Percentiles rank a stretch among this genome's conserved stretches.
phyloP scores from a whole-genome alignment of 345 rosid genomes.

The Eucalyptus curtisii region DNA sequence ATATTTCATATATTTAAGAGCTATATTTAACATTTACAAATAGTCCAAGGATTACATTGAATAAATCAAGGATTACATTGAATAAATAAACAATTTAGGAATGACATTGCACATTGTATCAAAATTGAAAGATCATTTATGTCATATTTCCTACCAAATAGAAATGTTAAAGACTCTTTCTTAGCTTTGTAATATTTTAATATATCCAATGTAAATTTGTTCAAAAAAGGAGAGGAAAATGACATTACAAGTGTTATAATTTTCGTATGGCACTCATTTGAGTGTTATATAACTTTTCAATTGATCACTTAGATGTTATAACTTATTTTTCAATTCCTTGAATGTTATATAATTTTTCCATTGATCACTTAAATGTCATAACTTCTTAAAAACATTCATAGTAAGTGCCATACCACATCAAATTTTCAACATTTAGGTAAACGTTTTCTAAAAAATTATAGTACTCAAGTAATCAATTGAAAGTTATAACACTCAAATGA shows the following conservation, averaged over 20 bases:
- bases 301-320: no score
- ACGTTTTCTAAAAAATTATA: not conserved
- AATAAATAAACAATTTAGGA: not conserved
- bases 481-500: fast-evolving
- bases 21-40: not conserved
- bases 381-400: not conserved
- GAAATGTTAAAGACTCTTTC: not conserved
- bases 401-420: not conserved
- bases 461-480: not conserved
- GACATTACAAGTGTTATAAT: not conserved
- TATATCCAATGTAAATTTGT: not conserved
- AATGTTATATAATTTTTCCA: fast-evolving
- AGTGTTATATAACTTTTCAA: no score
- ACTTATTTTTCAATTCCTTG: not conserved
- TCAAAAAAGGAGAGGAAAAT: not conserved
- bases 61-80: not conserved
- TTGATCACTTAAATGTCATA: not conserved
- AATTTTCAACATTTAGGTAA: not conserved
- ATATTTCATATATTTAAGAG: not conserved
- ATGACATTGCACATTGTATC: fast-evolving
- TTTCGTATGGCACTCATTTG: no score
- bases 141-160: not conserved
- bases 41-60: fast-evolving
- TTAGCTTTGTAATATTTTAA: not conserved
- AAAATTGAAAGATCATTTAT: not conserved